Evolutionary conservation across 352 stramenopile species (phyloP), one percentile per base, ranked within the genome.

Genomic region (Poterioochromonas sp.): DNA sequence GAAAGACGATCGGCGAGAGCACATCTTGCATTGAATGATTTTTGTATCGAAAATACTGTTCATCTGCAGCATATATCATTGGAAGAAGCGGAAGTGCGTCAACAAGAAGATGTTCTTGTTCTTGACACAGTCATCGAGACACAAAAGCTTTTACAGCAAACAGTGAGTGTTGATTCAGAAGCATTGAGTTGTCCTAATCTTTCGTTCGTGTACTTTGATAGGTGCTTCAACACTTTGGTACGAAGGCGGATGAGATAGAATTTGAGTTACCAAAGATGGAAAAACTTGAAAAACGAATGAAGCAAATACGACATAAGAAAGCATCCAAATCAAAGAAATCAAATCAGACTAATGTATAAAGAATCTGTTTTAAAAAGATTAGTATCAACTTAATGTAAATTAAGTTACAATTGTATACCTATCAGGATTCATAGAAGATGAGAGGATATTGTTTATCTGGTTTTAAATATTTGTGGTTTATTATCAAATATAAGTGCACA

Each of bases 71-170:
- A 63, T 35, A 20, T 44, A 15, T 34, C 40, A 29, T 29, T 20
- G 3, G 35, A 69, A 34, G 54, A 47, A 69, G 32, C 1, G 41
- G 26, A 29, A 15, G 70, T 20, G 32, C 15, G 71, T 26, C 1
- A 44, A 44, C 3, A 18, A 34, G 71, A 78, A 53, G 71, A 78
- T 69, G 29, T 63, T 29, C 8, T 39, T 64, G 47, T 78, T 8
- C 47, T 78, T 34, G 71, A 78, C 39, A 78, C 71, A 26, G 5
- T 78, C 32, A 69, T 78, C 3, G 71, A 78, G 34, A 78, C 71
- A 37, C 71, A 78, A 39, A 29, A 53, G 29, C 22, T 68, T 8
- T 29, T 78, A 51, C 71, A 78, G 47, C 1, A 78, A 65, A 78
- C 51, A 15, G 71, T 78, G 71, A 58, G 65, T 20, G 3, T 43